These are phyloP conservation scores for Raphanus raphanistrum DNA, from an alignment of 345 rosid species.

Conservation along the genomic window DNA sequence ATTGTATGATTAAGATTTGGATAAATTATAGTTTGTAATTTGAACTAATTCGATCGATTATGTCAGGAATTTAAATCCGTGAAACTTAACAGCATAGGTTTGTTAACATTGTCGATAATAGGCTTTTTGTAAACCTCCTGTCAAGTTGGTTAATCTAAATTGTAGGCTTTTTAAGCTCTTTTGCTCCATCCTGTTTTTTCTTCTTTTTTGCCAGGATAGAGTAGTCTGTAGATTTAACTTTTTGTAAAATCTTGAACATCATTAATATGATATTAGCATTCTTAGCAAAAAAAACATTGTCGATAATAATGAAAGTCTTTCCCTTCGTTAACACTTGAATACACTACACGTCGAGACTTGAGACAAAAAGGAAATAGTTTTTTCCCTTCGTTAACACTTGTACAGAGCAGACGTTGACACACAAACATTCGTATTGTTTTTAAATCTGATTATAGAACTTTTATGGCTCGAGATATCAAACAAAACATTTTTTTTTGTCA, in stretches of 20 bases:
- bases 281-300: not conserved
- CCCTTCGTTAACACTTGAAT: not conserved
- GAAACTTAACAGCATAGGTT: not conserved
- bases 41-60: not conserved
- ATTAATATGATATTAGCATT: no score
- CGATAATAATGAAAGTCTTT: not conserved
- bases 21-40: not conserved
- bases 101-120: not conserved
- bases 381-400: not conserved
- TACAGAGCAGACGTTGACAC: not conserved
- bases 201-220: no score
- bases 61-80: not conserved
- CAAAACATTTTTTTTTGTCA: not conserved
- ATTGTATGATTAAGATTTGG: not conserved
- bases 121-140: no score
- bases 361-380: not conserved
- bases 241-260: no score
- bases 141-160: no score
- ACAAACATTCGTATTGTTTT: not conserved
- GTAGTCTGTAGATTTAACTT: no score
- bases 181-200: no score
- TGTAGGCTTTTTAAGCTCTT: no score
- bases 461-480: conserved; percentile 1
- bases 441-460: not conserved
- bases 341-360: not conserved